A percentile compares a stretch with the other conserved stretches of the same genome.
phyloP scores from a whole-genome alignment of 495 filamentous ascomycete genomes.

The Chlorociboria aeruginascens region DNA sequence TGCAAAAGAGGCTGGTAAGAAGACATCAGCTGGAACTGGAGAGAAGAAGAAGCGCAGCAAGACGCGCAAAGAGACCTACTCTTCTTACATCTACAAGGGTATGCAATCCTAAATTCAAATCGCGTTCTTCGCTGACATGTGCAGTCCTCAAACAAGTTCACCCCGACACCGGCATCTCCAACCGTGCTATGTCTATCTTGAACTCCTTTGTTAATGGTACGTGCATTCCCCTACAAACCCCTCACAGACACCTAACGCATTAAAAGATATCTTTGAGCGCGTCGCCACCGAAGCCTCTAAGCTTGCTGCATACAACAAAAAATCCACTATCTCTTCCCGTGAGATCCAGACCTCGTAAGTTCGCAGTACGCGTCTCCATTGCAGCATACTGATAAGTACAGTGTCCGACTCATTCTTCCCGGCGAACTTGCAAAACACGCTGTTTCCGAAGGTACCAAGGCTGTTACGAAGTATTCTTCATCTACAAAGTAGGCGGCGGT shows the following conservation, averaged over 20 bases:
- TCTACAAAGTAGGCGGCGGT: slow-evolving; percentile 80
- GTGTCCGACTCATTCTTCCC: slow-evolving; percentile 90
- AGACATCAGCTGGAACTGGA: slow-evolving; percentile 75
- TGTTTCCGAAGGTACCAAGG: slow-evolving; percentile 99
- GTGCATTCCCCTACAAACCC: slow-evolving; percentile 21
- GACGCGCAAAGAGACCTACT: slow-evolving; percentile 99
- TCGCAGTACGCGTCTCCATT: neutral
- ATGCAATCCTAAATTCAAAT: slow-evolving; percentile 23
- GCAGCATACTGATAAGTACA: slow-evolving; percentile 19
- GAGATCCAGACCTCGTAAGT: slow-evolving; percentile 96
- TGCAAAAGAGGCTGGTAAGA: slow-evolving; percentile 98
- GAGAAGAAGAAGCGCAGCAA: slow-evolving; percentile 99
- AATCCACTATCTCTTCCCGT: slow-evolving; percentile 98
- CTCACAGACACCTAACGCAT: slow-evolving; percentile 21
- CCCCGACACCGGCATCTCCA: slow-evolving; percentile 99
- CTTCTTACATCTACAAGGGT: slow-evolving; percentile 99
- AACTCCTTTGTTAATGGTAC: slow-evolving; percentile 99
- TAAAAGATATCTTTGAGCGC: slow-evolving; percentile 96
- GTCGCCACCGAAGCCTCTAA: slow-evolving; percentile 98
- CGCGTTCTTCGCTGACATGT: slow-evolving; percentile 21
- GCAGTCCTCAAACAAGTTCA: slow-evolving; percentile 99
- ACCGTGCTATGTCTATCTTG: slow-evolving; percentile 98
- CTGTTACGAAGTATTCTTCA: slow-evolving; percentile 99
- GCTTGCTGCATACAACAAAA: slow-evolving; percentile 99
- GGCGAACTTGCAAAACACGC: slow-evolving; percentile 99